Percentiles rank a stretch among this genome's conserved stretches.
Evolutionary conservation across 2,329 filamentous ascomycete species (phyloP).

Genomic region (Ambrosiella beaveri): DNA sequence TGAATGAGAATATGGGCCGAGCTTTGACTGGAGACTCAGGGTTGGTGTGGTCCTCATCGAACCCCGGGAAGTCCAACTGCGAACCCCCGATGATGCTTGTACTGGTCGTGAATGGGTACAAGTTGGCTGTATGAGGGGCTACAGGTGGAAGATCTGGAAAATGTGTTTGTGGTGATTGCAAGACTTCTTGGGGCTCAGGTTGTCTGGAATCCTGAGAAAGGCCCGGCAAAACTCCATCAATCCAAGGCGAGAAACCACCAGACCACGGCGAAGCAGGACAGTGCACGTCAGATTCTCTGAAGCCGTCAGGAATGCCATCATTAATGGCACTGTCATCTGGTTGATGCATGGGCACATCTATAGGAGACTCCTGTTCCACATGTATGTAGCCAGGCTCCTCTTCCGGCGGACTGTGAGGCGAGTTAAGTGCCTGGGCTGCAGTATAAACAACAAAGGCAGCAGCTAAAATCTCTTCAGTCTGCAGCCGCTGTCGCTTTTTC

Average conservation of each 20-base stretch:
- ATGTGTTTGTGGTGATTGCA: not conserved
- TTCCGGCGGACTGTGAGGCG: slow-evolving; percentile 17
- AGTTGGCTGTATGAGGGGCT: not conserved
- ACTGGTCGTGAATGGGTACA: not conserved
- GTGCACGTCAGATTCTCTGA: slow-evolving; percentile 1
- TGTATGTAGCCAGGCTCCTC: not conserved
- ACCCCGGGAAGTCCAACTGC: slow-evolving; percentile 1
- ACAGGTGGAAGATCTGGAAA: not conserved
- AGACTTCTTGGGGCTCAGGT: not conserved
- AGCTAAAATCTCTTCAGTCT: slow-evolving; percentile 35
- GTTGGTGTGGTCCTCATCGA: not conserved
- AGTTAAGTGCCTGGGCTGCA: slow-evolving; percentile 30
- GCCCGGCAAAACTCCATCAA: not conserved
- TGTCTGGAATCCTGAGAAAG: not conserved
- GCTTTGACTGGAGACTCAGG: not conserved
- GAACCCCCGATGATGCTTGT: not conserved
- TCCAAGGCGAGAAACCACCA: slow-evolving; percentile 9
- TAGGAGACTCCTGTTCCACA: not conserved
- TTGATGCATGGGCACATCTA: not conserved
- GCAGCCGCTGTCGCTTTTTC: slow-evolving; percentile 27
- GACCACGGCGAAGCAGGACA: slow-evolving; percentile 12
- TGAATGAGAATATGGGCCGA: no score
- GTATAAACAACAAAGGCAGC: slow-evolving; percentile 38
- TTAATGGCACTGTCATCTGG: not conserved
- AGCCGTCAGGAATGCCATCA: not conserved